Evolutionary conservation across 371 early-diverging fungal genomes (phyloP).

Genomic region (Chytridium lagenaria): DNA sequence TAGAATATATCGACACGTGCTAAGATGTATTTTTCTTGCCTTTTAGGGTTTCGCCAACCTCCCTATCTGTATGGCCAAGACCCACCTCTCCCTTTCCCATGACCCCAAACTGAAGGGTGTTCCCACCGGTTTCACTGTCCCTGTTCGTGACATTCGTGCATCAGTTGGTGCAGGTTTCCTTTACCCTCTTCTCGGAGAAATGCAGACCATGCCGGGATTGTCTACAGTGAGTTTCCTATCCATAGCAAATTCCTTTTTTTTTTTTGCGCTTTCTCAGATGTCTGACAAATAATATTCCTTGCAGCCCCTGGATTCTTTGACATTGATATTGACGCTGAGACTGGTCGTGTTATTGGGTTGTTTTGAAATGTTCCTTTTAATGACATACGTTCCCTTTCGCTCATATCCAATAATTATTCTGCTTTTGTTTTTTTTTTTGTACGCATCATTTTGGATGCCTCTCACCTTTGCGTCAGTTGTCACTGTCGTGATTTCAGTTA

Average conservation of each 20-base stretch:
- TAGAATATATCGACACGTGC: neutral
- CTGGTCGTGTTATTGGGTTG: conserved; percentile 83
- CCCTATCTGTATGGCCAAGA: conserved; percentile 99
- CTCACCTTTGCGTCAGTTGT: too few relatives aligned
- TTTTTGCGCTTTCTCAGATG: neutral
- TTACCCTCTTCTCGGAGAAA: conserved; percentile 92
- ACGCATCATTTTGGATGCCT: too few relatives aligned
- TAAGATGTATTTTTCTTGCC: neutral
- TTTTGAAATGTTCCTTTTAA: conserved; percentile 80
- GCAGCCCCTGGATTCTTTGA: conserved; percentile 91
- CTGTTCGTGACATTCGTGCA: conserved; percentile 92
- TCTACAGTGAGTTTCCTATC: conserved; percentile 68
- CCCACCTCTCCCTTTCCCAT: conserved; percentile 89
- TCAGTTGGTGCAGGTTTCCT: conserved; percentile 98
- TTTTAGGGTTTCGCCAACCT: conserved; percentile 76
- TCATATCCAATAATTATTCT: too few relatives aligned
- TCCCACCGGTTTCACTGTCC: conserved; percentile 88
- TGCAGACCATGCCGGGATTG: conserved; percentile 98
- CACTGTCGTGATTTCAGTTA: too few relatives aligned
- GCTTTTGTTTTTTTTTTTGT: too few relatives aligned
- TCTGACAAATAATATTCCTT: neutral
- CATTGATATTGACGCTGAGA: conserved; percentile 88
- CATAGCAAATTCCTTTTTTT: conserved; percentile 7
- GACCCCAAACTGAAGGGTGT: conserved; percentile 91
- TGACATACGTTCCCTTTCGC: too few relatives aligned